A percentile compares a stretch with the other conserved stretches of the same genome.
These are phyloP conservation scores for Rutstroemia sydowiana DNA, from an alignment of 2,329 filamentous ascomycete species.

Conservation along the genomic window DNA sequence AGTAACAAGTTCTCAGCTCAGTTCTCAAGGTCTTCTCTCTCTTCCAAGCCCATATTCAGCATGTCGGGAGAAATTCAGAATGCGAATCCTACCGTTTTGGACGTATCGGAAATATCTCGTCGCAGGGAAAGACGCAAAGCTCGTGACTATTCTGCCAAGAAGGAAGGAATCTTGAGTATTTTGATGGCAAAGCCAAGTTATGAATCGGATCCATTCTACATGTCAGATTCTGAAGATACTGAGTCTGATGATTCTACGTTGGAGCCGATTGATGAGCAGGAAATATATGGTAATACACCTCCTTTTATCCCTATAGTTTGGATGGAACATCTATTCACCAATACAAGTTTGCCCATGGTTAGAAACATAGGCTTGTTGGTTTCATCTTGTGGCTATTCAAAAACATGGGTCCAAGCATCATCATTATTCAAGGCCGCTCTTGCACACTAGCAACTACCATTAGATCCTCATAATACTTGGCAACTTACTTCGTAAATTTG, in stretches of 20 bases:
- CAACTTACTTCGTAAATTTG: no score
- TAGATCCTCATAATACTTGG: no score
- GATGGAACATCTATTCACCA: no score
- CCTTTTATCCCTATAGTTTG: background rate
- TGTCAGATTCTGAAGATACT: constrained; percentile 28
- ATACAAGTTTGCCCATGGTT: no score
- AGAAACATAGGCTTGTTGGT: no score
- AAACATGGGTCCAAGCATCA: no score
- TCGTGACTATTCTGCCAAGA: constrained; percentile 34
- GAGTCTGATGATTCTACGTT: constrained; percentile 49
- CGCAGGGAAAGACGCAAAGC: constrained; percentile 51
- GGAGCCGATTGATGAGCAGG: constrained; percentile 92
- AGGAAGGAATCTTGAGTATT: constrained; percentile 23
- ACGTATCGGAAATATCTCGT: constrained; percentile 79
- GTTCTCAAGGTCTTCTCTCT: no score
- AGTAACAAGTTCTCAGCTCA: no score
- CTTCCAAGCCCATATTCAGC: no score
- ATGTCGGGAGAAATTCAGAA: constrained; percentile 46
- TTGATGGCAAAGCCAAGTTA: constrained; percentile 26
- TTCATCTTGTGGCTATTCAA: no score
- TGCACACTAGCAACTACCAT: no score
- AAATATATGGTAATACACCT: constrained; percentile 70
- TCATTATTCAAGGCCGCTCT: no score
- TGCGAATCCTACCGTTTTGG: constrained; percentile 90
- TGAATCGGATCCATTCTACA: constrained; percentile 30